These are phyloP conservation scores for Collybia sp. DNA, from an alignment of 768 basidiomycete species.

Conservation along the genomic window DNA sequence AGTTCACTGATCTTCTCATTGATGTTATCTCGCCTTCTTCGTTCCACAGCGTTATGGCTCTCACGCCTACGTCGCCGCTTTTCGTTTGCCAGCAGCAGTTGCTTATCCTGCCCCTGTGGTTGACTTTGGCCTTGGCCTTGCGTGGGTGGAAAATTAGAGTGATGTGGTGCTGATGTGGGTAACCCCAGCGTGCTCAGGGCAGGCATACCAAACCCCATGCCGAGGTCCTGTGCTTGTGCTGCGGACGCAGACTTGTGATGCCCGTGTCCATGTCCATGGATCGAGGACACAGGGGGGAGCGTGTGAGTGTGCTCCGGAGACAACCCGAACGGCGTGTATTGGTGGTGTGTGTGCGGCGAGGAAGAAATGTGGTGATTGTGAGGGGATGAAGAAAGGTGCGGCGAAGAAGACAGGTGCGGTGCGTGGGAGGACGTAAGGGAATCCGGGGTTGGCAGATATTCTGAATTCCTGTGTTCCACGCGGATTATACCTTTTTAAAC, in stretches of 20 bases:
- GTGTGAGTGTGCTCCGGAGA: neutral
- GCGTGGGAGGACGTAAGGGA: slow-evolving; percentile 27
- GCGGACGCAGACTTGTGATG: slow-evolving; percentile 9
- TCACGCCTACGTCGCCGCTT: slow-evolving; percentile 79
- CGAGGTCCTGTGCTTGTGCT: slow-evolving; percentile 16
- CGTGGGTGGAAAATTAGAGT: neutral
- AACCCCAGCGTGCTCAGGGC: neutral
- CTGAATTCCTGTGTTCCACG: slow-evolving; percentile 7
- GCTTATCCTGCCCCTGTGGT: slow-evolving; percentile 35
- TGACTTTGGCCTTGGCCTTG: too few species aligned
- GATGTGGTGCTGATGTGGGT: neutral
- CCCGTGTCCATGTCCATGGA: neutral
- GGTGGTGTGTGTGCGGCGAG: slow-evolving; percentile 1
- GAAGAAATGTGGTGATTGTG: slow-evolving; percentile 16
- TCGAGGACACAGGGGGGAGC: slow-evolving; percentile 9
- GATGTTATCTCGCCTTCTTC: slow-evolving; percentile 85
- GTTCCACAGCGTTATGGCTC: slow-evolving; percentile 90
- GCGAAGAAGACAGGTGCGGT: slow-evolving; percentile 21
- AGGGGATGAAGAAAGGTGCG: slow-evolving; percentile 21
- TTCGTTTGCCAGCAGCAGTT: slow-evolving; percentile 67
- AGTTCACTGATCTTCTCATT: slow-evolving; percentile 94
- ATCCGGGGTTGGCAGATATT: slow-evolving; percentile 41
- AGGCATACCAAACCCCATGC: too few species aligned
- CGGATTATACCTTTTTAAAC: neutral
- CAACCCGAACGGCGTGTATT: neutral